These are phyloP conservation scores for Wickerhamiella pararugosa DNA, from an alignment of 1,139 yeast genomes.

Conservation along the genomic window DNA sequence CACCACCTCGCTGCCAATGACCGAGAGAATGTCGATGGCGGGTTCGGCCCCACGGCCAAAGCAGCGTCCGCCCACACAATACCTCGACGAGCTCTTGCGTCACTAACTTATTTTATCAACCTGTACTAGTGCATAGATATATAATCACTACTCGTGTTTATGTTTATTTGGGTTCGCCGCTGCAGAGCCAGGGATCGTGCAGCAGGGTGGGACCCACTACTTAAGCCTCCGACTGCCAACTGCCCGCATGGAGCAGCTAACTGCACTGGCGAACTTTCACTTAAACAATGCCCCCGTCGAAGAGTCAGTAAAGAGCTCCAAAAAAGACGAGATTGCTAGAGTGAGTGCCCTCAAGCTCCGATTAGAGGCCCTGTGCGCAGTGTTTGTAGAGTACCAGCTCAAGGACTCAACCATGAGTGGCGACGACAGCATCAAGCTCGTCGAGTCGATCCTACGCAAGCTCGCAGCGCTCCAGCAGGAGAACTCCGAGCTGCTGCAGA, in stretches of 20 bases:
- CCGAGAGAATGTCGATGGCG: constrained; percentile 8
- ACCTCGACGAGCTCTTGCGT: constrained; percentile 25
- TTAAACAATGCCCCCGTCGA: no score
- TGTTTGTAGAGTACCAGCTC: not conserved
- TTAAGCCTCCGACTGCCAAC: no score
- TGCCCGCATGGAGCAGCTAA: no score
- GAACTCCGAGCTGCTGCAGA: not conserved
- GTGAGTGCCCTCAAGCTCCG: not conserved
- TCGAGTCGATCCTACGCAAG: constrained; percentile 2
- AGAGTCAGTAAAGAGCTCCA: no score
- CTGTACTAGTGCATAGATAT: not conserved
- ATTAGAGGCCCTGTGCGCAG: constrained; percentile 3
- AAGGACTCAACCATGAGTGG: not conserved
- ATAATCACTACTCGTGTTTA: no score
- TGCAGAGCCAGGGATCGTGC: not conserved
- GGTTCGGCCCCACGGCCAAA: constrained; percentile 11
- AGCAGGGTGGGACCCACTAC: no score
- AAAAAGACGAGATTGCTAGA: not conserved
- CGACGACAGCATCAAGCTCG: not conserved
- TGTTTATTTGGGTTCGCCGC: not conserved
- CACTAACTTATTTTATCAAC: not conserved
- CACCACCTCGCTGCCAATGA: constrained; percentile 5
- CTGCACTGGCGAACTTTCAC: no score
- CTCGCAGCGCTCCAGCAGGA: not conserved
- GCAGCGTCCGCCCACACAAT: constrained; percentile 28